Conservation (phyloP, 176 grass and related monocot genomes). For the Oryza coarctata region DNA sequence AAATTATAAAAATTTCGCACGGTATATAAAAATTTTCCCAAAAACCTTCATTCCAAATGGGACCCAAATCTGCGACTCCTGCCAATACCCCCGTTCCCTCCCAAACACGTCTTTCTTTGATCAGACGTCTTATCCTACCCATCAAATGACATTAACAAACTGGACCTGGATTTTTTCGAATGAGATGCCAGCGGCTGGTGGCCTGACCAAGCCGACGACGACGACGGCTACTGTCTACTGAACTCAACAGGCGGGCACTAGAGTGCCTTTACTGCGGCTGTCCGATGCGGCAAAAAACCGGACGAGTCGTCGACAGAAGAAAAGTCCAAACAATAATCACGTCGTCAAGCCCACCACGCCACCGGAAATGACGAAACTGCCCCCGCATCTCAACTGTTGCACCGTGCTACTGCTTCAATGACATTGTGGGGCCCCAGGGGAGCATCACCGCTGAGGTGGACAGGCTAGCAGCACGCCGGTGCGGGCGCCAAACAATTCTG, state of each 20-base stretch:
- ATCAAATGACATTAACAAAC: neutral
- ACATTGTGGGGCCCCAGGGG: neutral
- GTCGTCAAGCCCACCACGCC: too few relatives aligned
- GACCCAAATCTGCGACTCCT: too few relatives aligned
- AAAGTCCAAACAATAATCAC: neutral
- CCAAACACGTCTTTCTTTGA: neutral
- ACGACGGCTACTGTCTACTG: neutral
- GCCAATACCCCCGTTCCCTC: too few relatives aligned
- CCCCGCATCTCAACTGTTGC: too few relatives aligned
- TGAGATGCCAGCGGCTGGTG: neutral
- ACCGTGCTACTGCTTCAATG: neutral
- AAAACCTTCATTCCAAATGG: too few relatives aligned
- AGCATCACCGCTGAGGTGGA: neutral
- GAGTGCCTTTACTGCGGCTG: neutral
- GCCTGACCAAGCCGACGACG: too few relatives aligned
- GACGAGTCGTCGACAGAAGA: neutral
- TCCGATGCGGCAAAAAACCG: neutral
- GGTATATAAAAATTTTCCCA: too few relatives aligned
- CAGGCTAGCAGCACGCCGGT: neutral
- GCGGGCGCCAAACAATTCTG: neutral
- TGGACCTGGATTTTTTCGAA: neutral
- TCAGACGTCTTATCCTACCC: neutral
- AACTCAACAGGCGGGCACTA: neutral
- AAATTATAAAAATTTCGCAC: too few relatives aligned
- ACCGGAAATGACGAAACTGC: neutral